These are phyloP conservation scores for Rhizopogon vinicolor DNA, from an alignment of 768 basidiomycete species.

Conservation along the genomic window DNA sequence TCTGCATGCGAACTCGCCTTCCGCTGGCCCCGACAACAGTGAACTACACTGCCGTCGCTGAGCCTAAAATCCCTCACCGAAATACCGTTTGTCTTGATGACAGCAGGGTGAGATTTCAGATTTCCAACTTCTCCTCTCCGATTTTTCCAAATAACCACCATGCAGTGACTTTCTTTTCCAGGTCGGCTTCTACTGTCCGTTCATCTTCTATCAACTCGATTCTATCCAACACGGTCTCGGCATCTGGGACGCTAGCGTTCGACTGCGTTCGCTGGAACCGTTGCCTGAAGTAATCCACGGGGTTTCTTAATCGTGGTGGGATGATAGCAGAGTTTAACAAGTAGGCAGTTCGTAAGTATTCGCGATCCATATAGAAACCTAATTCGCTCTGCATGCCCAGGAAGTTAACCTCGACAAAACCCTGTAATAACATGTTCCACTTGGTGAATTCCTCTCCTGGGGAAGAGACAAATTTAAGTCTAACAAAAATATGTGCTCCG, in stretches of 20 bases:
- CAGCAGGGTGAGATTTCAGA: constrained; percentile 12
- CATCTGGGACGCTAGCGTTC: no score
- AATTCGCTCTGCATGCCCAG: not conserved
- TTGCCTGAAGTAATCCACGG: no score
- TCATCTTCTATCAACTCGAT: constrained; percentile 54
- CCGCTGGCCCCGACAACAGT: constrained; percentile 18
- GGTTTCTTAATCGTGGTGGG: no score
- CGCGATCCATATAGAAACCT: not conserved
- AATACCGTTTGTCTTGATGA: constrained; percentile 12
- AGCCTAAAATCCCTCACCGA: constrained; percentile 4
- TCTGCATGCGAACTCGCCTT: constrained; percentile 35
- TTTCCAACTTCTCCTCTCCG: not conserved
- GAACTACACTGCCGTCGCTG: constrained; percentile 13
- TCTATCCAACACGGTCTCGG: constrained; percentile 42
- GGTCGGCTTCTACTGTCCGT: constrained; percentile 41
- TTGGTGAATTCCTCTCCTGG: not conserved
- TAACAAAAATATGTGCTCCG: not conserved
- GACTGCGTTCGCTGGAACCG: no score
- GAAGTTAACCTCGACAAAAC: not conserved
- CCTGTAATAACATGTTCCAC: not conserved
- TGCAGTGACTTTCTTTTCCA: constrained; percentile 17
- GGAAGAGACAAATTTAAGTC: not conserved
- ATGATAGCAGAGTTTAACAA: not conserved
- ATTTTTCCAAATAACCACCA: not conserved
- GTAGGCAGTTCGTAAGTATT: not conserved